Base-by-base conservation (phyloP, 129 eudicot species). In the Flaveria bidentis region DNA sequence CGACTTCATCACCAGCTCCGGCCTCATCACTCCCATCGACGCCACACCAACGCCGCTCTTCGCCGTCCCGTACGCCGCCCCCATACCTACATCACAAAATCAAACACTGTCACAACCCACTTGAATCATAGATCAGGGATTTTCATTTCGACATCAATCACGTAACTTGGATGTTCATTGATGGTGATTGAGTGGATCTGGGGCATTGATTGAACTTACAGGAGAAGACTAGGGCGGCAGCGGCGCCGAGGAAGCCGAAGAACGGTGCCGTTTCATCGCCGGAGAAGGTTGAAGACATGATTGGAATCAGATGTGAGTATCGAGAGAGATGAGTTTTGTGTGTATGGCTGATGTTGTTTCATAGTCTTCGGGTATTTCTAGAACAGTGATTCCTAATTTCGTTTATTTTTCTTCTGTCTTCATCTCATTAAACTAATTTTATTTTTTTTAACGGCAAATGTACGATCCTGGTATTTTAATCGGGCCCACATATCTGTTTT, bases 21-120 rank as follows among this genome's bases (percentile, higher is more conserved):
- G 96, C 70, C 96, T 86, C 96, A 88, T 90, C 81, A 90, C 93
- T 71, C 96, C 96, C 96, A 90, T 88, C 8, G 96, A 90, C 45
- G 96, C 96, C 80, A 90, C 96, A 18, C 96, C 96, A 0, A 90
- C 96, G 0, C 96, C 96, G n/a, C 96, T 90, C 89, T 90, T 90
- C 57, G 96, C 96, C 9, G 96, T 90, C 16, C 93, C 96, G 20
- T 90, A 90, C 16, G 96, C 96, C 5, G 96, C 93, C 39, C 92
- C 97, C 97, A 89, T 92, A 79, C 97, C 97, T 92, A 61, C 7
- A 44, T 9, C 50, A 11, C 58, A 73, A 30, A 23, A 11, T 20
- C 22, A 20, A 20, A 20, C 22, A 20, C 22, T 20, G 22, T 20
- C 22, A 20, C 22, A 20, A 20, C 22, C 22, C 22, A 20, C 22